These are phyloP conservation scores for Sanghuangporus baumii DNA, from an alignment of 1,284 basidiomycete genomes.

Conservation along the genomic window DNA sequence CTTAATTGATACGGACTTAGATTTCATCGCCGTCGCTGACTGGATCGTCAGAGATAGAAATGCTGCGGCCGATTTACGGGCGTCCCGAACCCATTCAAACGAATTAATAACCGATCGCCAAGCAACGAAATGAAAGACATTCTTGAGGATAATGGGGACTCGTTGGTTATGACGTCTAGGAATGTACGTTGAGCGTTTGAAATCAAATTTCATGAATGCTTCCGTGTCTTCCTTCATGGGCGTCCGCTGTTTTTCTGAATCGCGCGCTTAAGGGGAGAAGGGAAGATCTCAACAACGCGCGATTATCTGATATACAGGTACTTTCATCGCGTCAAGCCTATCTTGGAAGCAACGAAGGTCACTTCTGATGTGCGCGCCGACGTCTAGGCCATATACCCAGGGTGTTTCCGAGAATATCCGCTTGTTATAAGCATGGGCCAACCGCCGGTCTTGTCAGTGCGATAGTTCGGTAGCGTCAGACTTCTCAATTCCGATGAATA, in stretches of 20 bases:
- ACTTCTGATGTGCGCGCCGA: neutral
- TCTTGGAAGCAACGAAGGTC: neutral
- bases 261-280: neutral
- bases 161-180: too few species aligned
- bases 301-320: neutral
- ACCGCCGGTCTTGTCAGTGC: neutral
- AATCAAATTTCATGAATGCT: too few species aligned
- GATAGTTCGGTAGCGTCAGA: too few species aligned
- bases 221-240: too few species aligned
- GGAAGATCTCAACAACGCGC: neutral
- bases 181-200: too few species aligned
- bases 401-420: neutral
- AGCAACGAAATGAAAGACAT: neutral
- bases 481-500: too few species aligned
- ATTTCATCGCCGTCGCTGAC: neutral
- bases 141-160: too few species aligned
- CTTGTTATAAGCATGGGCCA: neutral
- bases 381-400: neutral
- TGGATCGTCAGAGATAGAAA: neutral
- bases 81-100: neutral
- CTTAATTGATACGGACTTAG: neutral
- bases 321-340: neutral
- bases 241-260: too few species aligned
- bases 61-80: neutral
- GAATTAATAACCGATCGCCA: neutral